Evolutionary conservation across 768 basidiomycete genomes (phyloP).

Genomic region (Omphalotus guepiniiformis): DNA sequence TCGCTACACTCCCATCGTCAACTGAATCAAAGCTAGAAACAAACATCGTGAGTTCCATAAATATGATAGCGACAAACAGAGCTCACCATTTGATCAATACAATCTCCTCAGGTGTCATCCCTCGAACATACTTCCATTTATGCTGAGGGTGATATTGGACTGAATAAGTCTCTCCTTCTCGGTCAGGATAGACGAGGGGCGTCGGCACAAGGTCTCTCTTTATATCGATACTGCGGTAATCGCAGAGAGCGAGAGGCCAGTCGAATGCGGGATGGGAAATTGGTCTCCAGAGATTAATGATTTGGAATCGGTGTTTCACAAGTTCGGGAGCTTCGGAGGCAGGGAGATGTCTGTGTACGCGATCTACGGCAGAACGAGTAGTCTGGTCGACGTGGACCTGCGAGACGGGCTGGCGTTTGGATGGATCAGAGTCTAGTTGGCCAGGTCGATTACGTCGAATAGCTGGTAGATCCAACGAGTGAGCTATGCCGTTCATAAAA

Average conservation of each 20-base stretch:
- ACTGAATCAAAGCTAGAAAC: conserved; percentile 20
- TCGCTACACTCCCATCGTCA: conserved; percentile 43
- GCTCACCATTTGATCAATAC: conserved; percentile 52
- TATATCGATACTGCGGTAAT: conserved; percentile 41
- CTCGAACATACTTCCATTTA: conserved; percentile 48
- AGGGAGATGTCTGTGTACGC: conserved; percentile 50
- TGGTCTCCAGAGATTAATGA: conserved; percentile 61
- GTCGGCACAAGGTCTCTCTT: conserved; percentile 40
- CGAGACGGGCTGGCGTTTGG: conserved; percentile 18
- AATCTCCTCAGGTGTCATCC: conserved; percentile 44
- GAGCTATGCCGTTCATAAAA: not conserved
- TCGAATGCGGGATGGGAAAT: conserved; percentile 44
- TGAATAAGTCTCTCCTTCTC: conserved; percentile 48
- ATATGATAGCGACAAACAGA: not conserved
- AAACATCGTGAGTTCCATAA: not conserved
- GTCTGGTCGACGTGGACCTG: conserved; percentile 54
- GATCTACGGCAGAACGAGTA: conserved; percentile 33
- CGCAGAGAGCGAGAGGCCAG: conserved; percentile 49
- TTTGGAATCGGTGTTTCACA: conserved; percentile 47
- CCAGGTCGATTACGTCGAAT: conserved; percentile 21
- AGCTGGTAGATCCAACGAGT: conserved; percentile 14
- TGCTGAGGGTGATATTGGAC: conserved; percentile 43
- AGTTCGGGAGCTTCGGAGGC: conserved; percentile 38
- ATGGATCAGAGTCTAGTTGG: conserved; percentile 11
- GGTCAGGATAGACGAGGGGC: conserved; percentile 43